phyloP scores from a whole-genome alignment of 345 rosid genomes.

The Camelina sativa region DNA sequence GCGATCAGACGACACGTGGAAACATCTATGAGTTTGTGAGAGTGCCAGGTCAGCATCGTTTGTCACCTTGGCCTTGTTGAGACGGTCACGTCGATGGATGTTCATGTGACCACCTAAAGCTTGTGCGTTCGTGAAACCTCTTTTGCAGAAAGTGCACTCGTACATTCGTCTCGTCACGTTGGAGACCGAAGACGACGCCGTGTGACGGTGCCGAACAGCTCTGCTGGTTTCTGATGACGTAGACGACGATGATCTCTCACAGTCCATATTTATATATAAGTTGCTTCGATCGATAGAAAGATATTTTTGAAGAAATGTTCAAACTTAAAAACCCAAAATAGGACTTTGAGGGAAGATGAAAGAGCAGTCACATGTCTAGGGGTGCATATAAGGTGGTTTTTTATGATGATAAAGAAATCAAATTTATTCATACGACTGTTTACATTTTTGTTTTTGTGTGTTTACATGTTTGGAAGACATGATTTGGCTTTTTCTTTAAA shows the following conservation, averaged over 20 bases:
- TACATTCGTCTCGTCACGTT: conserved; percentile 55
- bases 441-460: conserved; percentile 9
- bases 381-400: conserved; percentile 34
- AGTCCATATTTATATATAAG: conserved; percentile 30
- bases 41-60: conserved; percentile 42
- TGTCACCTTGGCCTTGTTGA: conserved; percentile 54
- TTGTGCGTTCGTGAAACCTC: conserved; percentile 95
- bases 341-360: conserved; percentile 7
- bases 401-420: neutral
- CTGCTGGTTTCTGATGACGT: conserved; percentile 44
- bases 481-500: conserved; percentile 30
- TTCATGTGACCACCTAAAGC: conserved; percentile 98
- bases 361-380: conserved; percentile 21
- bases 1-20: conserved; percentile 46
- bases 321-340: conserved; percentile 20
- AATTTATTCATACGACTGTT: conserved; percentile 9
- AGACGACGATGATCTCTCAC: conserved; percentile 43
- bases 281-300: neutral
- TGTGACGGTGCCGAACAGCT: neutral
- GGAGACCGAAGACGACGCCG: conserved; percentile 35
- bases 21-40: conserved; percentile 41
- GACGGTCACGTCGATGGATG: conserved; percentile 85
- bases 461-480: conserved; percentile 38
- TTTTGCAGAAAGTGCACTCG: conserved; percentile 79
- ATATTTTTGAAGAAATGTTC: conserved; percentile 14